Base-by-base conservation (phyloP, 805 yeast genomes). In the Kazachstania kunashirensis region DNA sequence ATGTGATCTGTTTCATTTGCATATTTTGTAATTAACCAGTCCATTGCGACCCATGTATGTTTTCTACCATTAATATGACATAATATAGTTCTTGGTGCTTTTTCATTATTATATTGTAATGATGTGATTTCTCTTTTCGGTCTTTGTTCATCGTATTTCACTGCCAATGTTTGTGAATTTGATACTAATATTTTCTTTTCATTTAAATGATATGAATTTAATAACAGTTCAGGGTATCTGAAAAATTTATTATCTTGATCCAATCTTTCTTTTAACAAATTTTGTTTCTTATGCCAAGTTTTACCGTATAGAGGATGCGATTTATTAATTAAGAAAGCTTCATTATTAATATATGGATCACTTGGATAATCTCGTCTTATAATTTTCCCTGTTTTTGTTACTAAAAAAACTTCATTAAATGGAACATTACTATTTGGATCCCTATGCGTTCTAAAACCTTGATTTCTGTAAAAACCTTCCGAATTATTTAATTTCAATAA, bases 41-140 rank as follows among this genome's bases (percentile, higher is more conserved):
- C 94, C 25, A 82, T 55, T 2, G 85, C 77, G 6, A 79, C 84
- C 94, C 94, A 82, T 0, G 92, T 78, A 57, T 82, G 89, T 36
- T 62, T 67, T 41, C 88, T 62, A 1, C 84, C 94, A 44, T 76
- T 66, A 19, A 82, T 64, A 51, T 81, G 80, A 21, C 79, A 75
- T 52, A 81, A 50, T 5, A 81, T 63, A 2, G 69, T 68, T 47
- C 88, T 62, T 23, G 57, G 55, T 46, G 47, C 16, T 37, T 41
- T 23, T 50, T 52, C 6, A 46, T 43, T 30, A 37, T 46, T 14
- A 44, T 37, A 18, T 40, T 38, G 13, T 48, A 29, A n/a, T 46
- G 37, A 24, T 29, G 40, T n/a, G 39, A 41, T 34, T 35, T 45
- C 36, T 47, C 37, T 37, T 43, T 40, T 30, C 41, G 40, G 17